These are phyloP conservation scores for Sugiyamaella sp. DNA, from an alignment of 1,139 yeast species.

Conservation along the genomic window DNA sequence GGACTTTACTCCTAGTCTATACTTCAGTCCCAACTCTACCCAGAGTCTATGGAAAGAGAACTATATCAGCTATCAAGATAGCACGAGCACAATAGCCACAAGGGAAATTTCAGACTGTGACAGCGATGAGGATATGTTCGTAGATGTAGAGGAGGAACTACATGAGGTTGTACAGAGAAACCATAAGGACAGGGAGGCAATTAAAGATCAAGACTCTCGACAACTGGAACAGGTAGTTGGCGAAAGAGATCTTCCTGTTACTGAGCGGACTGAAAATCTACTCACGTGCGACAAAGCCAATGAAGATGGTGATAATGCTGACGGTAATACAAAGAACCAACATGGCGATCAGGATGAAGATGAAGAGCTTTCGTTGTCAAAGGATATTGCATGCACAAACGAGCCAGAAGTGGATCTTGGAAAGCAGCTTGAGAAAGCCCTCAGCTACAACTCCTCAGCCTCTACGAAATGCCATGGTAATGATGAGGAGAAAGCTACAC, in stretches of 20 bases:
- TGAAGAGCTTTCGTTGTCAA: no score
- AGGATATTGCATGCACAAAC: no score
- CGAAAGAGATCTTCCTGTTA: neutral
- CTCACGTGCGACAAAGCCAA: neutral
- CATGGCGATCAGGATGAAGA: neutral
- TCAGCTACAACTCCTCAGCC: no score
- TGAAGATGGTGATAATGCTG: neutral
- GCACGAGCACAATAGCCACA: neutral
- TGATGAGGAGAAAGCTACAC: no score
- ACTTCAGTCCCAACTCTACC: no score
- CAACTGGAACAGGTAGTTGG: no score
- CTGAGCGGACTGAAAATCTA: neutral
- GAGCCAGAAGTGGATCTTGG: no score
- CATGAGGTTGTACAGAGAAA: neutral
- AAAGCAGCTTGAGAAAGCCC: no score
- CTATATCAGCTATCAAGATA: conserved; percentile 4
- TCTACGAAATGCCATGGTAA: no score
- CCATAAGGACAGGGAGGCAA: neutral
- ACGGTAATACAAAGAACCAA: no score
- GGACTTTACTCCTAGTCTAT: no score
- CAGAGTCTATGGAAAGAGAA: conserved; percentile 16
- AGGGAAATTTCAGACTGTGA: neutral
- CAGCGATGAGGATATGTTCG: neutral
- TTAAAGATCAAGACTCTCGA: no score
- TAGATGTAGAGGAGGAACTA: conserved; percentile 1